These are phyloP conservation scores for Paramecium sonneborni DNA, from an alignment of 73 alveolate species.

Conservation along the genomic window DNA sequence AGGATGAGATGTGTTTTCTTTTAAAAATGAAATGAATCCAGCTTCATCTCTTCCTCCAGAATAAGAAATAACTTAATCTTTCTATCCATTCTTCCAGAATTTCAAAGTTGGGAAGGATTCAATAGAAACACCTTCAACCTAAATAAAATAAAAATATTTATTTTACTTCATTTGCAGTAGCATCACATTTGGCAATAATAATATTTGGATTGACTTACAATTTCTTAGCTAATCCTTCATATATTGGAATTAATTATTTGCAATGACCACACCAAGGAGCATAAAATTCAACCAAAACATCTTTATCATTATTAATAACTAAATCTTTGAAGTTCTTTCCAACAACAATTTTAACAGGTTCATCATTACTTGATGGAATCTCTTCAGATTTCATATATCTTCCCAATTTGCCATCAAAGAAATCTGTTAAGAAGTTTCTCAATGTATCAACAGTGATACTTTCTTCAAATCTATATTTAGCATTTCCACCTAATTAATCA, in stretches of 20 bases:
- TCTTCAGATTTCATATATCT: constrained; percentile 90
- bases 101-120: constrained; percentile 94
- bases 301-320: constrained; percentile 83
- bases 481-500: constrained; percentile 77
- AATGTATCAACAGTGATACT: constrained; percentile 71
- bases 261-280: constrained; percentile 99
- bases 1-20: constrained; percentile 61
- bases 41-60: constrained; percentile 62
- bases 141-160: constrained; percentile 42
- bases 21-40: constrained; percentile 32
- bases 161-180: constrained; percentile 90
- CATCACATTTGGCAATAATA: constrained; percentile 89
- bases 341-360: constrained; percentile 90
- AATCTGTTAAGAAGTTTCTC: constrained; percentile 74
- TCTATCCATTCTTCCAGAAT: constrained; percentile 70
- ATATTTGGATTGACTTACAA: constrained; percentile 74
- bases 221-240: constrained; percentile 86
- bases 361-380: constrained; percentile 85
- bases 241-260: constrained; percentile 94
- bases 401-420: constrained; percentile 72
- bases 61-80: constrained; percentile 19
- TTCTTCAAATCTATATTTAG: constrained; percentile 76
- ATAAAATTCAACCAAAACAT: constrained; percentile 95
- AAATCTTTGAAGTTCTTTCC: constrained; percentile 90
- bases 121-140: constrained; percentile 70